A percentile compares a stretch with the other conserved stretches of the same genome.
These are phyloP conservation scores for Styphnolobium japonicum DNA, from an alignment of 306 rosid genomes.

Conservation along the genomic window DNA sequence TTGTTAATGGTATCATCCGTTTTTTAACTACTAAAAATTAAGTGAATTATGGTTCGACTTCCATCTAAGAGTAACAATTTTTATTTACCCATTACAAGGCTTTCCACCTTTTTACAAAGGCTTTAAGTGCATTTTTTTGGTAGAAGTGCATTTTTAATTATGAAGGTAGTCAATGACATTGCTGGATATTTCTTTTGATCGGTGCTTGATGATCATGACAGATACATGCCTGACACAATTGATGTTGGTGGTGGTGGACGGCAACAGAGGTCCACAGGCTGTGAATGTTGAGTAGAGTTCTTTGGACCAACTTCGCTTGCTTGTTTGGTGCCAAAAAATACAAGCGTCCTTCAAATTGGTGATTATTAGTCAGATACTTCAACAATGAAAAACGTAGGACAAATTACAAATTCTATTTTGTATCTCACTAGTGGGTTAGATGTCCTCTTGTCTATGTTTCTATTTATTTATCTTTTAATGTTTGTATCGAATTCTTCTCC, in stretches of 20 bases:
- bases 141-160: no score
- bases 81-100: no score
- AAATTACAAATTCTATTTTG: constrained; percentile 21
- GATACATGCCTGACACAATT: constrained; percentile 84
- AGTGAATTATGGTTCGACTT: no score
- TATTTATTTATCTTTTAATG: constrained; percentile 14
- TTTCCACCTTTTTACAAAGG: no score
- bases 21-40: no score
- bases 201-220: constrained; percentile 30
- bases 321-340: constrained; percentile 18
- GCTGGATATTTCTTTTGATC: background rate
- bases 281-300: constrained; percentile 60
- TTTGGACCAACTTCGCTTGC: constrained; percentile 2
- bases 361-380: constrained; percentile 18
- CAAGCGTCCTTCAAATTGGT: constrained; percentile 22
- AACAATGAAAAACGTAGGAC: constrained; percentile 10
- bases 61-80: no score
- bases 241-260: constrained; percentile 72
- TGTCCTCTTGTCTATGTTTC: background rate
- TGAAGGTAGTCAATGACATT: background rate
- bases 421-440: constrained; percentile 29
- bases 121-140: no score
- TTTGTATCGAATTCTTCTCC: background rate
- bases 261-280: constrained; percentile 84
- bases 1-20: background rate